Base-by-base conservation (phyloP, 106 monocot genomes). In the Dendrobium nobile region DNA sequence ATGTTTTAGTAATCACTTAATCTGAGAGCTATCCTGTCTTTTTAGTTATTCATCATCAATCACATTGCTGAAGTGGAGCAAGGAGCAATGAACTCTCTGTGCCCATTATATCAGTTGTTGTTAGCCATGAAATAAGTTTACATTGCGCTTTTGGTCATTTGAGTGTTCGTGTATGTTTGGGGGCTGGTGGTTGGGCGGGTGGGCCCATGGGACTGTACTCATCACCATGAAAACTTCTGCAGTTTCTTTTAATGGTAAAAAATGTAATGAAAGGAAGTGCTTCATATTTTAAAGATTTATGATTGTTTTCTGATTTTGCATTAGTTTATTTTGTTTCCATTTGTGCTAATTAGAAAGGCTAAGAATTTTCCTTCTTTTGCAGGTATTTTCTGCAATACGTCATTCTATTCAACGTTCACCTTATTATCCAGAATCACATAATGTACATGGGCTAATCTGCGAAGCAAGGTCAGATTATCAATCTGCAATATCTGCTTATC, bases 391-490 rank as follows among this genome's bases (percentile, higher is more conserved):
- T 80, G 95, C 95, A 64, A 74, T 93, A 79, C 33, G 74, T 20
- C 98, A 99, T 83, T 91, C 98, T 86, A 89, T 95, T 81, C 89
- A 87, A 78, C 92, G 85, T 76, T 88, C 83, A 54, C 98, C 98
- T 41, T 65, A 80, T 73, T 88, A 72, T 68, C 86, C 98, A n/a
- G 98, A 95, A 80, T 88, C 92, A 31, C 95, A 99, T 84, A 99
- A 95, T 81, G 65, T 99, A 77, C 85, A 93, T 80, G 98, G 98
- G 31, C 85, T 99, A 82, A 67, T 90, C 76, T 95, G 75, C 80
- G 98, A 99, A 88, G 86, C 88, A 82, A 84, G 87, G n/a, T 75
- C 41, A 44, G 95, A 95, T 83, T 93, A 86, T 84, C 80, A 81
- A 20, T 90, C 91, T 81, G 92, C 98, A 59, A 88, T 95, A 78